These are phyloP conservation scores for Pelargonium cotyledonis DNA, from an alignment of 441 rosid genomes.

Conservation along the genomic window DNA sequence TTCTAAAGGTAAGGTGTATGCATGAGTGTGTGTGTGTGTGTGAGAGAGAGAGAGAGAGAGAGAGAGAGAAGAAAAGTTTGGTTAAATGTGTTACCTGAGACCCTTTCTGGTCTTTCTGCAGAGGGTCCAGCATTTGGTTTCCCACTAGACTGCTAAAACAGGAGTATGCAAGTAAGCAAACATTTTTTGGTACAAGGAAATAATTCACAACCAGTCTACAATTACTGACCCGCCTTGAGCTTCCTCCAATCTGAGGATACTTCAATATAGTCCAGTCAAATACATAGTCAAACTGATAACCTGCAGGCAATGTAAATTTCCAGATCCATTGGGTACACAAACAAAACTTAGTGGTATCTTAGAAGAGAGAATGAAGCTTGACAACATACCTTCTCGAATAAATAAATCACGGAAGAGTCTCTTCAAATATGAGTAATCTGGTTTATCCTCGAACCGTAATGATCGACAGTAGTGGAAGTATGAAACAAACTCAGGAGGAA, in stretches of 20 bases:
- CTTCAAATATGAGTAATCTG: constrained; percentile 46
- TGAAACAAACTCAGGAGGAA: constrained; percentile 82
- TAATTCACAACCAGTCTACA: constrained; percentile 9
- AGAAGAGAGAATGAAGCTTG: constrained; percentile 5
- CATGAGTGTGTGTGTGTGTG: too few relatives aligned
- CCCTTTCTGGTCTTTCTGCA: constrained; percentile 62
- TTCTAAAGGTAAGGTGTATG: too few relatives aligned
- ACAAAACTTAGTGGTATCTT: not conserved
- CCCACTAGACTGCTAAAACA: constrained; percentile 40
- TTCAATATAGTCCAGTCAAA: constrained; percentile 76
- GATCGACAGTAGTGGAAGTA: constrained; percentile 92
- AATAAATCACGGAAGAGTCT: constrained; percentile 94
- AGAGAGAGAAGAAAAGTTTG: too few relatives aligned
- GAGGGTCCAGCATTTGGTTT: constrained; percentile 60
- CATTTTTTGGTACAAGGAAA: not conserved
- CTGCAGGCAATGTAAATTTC: constrained; percentile 40
- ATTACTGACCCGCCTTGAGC: constrained; percentile 67
- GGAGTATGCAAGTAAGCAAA: constrained; percentile 11
- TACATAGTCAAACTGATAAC: constrained; percentile 92
- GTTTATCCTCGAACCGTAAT: constrained; percentile 65
- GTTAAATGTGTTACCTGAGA: too few relatives aligned
- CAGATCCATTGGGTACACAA: constrained; percentile 11
- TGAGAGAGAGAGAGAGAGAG: too few relatives aligned
- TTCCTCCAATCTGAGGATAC: constrained; percentile 77
- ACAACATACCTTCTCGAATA: constrained; percentile 72